Conservation (phyloP, 768 basidiomycete genomes). For the Lentinus tigrinus region DNA sequence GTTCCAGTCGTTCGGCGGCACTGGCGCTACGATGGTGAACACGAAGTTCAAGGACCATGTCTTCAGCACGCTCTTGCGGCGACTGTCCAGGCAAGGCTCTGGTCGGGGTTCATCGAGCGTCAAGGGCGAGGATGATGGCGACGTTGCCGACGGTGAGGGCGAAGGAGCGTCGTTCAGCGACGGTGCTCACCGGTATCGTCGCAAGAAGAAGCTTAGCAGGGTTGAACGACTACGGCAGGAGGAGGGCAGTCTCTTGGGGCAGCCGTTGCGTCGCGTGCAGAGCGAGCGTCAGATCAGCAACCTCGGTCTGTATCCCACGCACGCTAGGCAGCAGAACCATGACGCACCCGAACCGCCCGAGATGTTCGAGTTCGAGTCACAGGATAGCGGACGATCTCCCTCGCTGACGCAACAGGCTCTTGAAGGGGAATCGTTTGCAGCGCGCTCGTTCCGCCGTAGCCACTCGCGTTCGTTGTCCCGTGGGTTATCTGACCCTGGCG, state of each 20-base stretch:
- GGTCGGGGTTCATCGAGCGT: slow-evolving; percentile 10
- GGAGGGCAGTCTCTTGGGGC: slow-evolving; percentile 35
- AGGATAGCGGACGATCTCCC: not conserved
- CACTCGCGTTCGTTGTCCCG: slow-evolving; percentile 11
- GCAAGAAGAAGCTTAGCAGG: slow-evolving; percentile 43
- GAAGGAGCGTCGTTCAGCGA: slow-evolving; percentile 20
- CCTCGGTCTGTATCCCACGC: slow-evolving; percentile 33
- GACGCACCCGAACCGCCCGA: slow-evolving; percentile 29
- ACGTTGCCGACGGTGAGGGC: slow-evolving; percentile 41
- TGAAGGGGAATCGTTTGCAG: slow-evolving; percentile 11
- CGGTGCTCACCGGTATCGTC: slow-evolving; percentile 25
- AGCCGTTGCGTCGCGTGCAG: slow-evolving; percentile 58
- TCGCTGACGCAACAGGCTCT: not conserved
- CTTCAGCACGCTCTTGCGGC: slow-evolving; percentile 81
- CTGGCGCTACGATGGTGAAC: slow-evolving; percentile 91
- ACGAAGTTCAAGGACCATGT: slow-evolving; percentile 94
- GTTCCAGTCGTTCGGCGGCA: slow-evolving; percentile 65
- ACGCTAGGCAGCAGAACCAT: slow-evolving; percentile 33
- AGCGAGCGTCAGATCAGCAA: slow-evolving; percentile 55
- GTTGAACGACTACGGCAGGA: slow-evolving; percentile 41
- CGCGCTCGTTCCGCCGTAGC: slow-evolving; percentile 10
- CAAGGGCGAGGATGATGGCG: slow-evolving; percentile 35
- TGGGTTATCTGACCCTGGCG: too few relatives aligned
- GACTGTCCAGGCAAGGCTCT: slow-evolving; percentile 55
- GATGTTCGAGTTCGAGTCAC: slow-evolving; percentile 31